These are phyloP conservation scores for Blastomyces silverae DNA, from an alignment of 2,329 filamentous ascomycete genomes.

Conservation along the genomic window DNA sequence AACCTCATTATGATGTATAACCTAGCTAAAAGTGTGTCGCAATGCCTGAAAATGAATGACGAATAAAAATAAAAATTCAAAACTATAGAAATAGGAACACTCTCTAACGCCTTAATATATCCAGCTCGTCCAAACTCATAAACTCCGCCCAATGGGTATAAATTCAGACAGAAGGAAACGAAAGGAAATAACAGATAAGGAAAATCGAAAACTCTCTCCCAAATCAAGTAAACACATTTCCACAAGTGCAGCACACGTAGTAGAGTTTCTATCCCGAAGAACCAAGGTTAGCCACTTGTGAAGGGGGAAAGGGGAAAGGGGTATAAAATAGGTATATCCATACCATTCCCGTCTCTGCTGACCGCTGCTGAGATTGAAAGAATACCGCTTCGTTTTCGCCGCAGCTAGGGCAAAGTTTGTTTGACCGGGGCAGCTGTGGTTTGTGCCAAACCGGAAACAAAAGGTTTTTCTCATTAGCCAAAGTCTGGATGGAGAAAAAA, in stretches of 20 bases:
- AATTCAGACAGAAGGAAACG: background rate
- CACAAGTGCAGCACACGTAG: constrained; percentile 90
- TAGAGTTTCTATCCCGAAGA: constrained; percentile 64
- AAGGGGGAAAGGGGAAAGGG: constrained; percentile 8
- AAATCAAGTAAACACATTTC: constrained; percentile 63
- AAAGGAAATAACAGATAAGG: constrained; percentile 8
- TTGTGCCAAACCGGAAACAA: constrained; percentile 16
- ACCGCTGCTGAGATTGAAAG: constrained; percentile 97
- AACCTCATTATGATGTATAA: background rate
- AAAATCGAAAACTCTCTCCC: constrained; percentile 1
- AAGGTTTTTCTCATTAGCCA: constrained; percentile 29
- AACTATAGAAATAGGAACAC: background rate
- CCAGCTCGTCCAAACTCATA: constrained; percentile 7
- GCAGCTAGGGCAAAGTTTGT: constrained; percentile 79
- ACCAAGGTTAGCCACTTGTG: constrained; percentile 21
- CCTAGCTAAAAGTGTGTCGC: background rate
- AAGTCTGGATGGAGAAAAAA: constrained; percentile 42
- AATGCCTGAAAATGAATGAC: background rate
- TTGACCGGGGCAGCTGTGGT: constrained; percentile 74
- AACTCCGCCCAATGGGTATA: constrained; percentile 9
- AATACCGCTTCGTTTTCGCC: constrained; percentile 87
- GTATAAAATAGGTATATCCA: constrained; percentile 32
- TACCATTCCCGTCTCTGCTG: constrained; percentile 97
- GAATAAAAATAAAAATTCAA: background rate
- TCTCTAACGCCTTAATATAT: background rate